Evolutionary conservation across 1,284 basidiomycete species (phyloP).

Genomic region (Pseudozyma pruni): DNA sequence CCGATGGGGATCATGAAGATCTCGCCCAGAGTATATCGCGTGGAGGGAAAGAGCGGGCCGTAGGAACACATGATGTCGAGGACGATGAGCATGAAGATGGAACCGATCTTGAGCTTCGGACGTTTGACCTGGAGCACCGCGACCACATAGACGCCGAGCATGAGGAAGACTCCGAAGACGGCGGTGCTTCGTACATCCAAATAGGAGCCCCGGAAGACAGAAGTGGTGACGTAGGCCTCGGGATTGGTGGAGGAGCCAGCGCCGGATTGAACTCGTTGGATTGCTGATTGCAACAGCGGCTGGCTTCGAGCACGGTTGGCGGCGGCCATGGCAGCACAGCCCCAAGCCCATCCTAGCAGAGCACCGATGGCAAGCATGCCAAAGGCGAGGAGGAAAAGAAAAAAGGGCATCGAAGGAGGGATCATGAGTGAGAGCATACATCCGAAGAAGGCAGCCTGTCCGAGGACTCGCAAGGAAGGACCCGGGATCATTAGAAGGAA

Average conservation of each 20-base stretch:
- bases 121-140: slow-evolving; percentile 74
- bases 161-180: slow-evolving; percentile 79
- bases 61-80: slow-evolving; percentile 62
- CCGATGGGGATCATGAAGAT: slow-evolving; percentile 58
- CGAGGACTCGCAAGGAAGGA: slow-evolving; percentile 50
- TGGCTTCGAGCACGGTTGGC: slow-evolving; percentile 74
- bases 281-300: slow-evolving; percentile 71
- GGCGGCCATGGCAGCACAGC: slow-evolving; percentile 77
- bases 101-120: slow-evolving; percentile 74
- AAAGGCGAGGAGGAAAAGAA: slow-evolving; percentile 69
- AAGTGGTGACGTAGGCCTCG: slow-evolving; percentile 36
- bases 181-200: slow-evolving; percentile 74
- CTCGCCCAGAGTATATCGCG: slow-evolving; percentile 74
- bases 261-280: slow-evolving; percentile 70
- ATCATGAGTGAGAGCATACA: slow-evolving; percentile 60
- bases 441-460: slow-evolving; percentile 65
- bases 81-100: slow-evolving; percentile 68
- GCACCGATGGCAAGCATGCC: slow-evolving; percentile 74
- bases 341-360: slow-evolving; percentile 80
- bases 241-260: slow-evolving; percentile 62
- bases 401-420: slow-evolving; percentile 60
- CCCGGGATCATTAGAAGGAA: slow-evolving; percentile 63
- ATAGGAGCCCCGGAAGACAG: slow-evolving; percentile 76
- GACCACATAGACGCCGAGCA: slow-evolving; percentile 74
- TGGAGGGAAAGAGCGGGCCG: slow-evolving; percentile 75